A percentile compares a stretch with the other conserved stretches of the same genome.
These are phyloP conservation scores for Alternaria sp. DNA, from an alignment of 2,329 filamentous ascomycete species.

Conservation along the genomic window DNA sequence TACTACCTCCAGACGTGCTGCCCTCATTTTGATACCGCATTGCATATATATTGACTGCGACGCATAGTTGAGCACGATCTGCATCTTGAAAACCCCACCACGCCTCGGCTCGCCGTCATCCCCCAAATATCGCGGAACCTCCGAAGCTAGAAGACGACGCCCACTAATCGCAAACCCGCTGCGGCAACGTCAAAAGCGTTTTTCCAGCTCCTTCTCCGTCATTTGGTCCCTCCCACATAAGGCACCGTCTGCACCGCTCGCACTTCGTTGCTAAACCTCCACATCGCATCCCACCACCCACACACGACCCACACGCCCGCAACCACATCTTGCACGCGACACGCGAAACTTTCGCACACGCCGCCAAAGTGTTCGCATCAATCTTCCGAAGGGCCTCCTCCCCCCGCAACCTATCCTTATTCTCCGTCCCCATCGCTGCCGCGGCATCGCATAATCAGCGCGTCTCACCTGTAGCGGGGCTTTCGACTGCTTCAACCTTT, in stretches of 20 bases:
- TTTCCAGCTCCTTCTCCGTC: constrained; percentile 27
- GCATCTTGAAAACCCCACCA: constrained; percentile 18
- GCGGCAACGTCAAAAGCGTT: constrained; percentile 12
- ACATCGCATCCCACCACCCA: constrained; percentile 20
- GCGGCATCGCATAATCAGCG: constrained; percentile 73
- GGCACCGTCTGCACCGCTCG: constrained; percentile 10
- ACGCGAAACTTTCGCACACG: constrained; percentile 36
- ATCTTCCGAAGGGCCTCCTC: constrained; percentile 70
- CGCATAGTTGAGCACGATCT: constrained; percentile 15
- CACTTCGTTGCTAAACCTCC: neutral
- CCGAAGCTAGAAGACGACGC: constrained; percentile 30
- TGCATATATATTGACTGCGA: neutral
- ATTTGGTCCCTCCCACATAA: constrained; percentile 13
- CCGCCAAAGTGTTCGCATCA: constrained; percentile 93
- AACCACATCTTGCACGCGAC: constrained; percentile 28
- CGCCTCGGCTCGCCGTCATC: constrained; percentile 17
- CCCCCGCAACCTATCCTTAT: constrained; percentile 72
- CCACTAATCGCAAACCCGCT: constrained; percentile 17
- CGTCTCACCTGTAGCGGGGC: constrained; percentile 50
- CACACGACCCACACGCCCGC: constrained; percentile 22
- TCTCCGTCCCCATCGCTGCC: constrained; percentile 74
- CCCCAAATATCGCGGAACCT: constrained; percentile 20
- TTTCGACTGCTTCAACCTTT: constrained; percentile 49
- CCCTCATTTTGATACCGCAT: constrained; percentile 13
- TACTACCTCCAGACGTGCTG: neutral